phyloP scores from a whole-genome alignment of 2,329 filamentous ascomycete genomes.

The Phoma sp. region DNA sequence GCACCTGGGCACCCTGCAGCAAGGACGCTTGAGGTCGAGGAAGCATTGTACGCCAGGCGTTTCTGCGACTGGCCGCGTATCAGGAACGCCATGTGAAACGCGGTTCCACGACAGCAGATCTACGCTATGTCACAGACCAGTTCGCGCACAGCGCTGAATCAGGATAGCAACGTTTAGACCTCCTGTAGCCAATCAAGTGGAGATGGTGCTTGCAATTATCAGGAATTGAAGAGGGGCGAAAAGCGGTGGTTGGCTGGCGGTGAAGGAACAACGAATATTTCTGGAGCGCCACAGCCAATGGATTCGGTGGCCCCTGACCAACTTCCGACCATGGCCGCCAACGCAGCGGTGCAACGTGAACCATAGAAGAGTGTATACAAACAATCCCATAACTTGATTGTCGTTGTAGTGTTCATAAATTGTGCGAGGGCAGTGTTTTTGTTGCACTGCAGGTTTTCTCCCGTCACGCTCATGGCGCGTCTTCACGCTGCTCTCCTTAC shows the following conservation, averaged over 20 bases:
- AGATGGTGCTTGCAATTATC: conserved; percentile 2
- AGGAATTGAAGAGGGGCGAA: conserved; percentile 4
- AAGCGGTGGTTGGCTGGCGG: conserved; percentile 29
- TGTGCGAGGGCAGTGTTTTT: conserved; percentile 17
- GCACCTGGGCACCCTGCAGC: conserved; percentile 22
- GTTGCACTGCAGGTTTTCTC: conserved; percentile 27
- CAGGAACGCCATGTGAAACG: conserved; percentile 38
- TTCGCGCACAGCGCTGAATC: conserved; percentile 24
- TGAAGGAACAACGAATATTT: conserved; percentile 3
- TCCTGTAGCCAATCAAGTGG: conserved; percentile 15
- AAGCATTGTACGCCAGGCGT: conserved; percentile 44
- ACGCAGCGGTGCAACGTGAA: conserved; percentile 21
- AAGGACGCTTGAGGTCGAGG: conserved; percentile 35
- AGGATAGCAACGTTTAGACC: conserved; percentile 2
- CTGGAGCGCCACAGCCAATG: conserved; percentile 33
- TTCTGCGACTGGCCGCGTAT: conserved; percentile 41
- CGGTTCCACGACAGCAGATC: conserved; percentile 19
- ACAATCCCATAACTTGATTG: conserved; percentile 26
- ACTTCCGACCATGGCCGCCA: conserved; percentile 23
- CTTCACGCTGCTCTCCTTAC: conserved; percentile 12
- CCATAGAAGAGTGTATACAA: conserved; percentile 30
- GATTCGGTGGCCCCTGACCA: conserved; percentile 11
- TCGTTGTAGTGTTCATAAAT: conserved; percentile 21
- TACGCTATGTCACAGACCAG: conserved; percentile 22
- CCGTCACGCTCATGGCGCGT: conserved; percentile 29